phyloP scores from a whole-genome alignment of 2,329 filamentous ascomycete genomes.

The Phaeosphaeriaceae sp. region DNA sequence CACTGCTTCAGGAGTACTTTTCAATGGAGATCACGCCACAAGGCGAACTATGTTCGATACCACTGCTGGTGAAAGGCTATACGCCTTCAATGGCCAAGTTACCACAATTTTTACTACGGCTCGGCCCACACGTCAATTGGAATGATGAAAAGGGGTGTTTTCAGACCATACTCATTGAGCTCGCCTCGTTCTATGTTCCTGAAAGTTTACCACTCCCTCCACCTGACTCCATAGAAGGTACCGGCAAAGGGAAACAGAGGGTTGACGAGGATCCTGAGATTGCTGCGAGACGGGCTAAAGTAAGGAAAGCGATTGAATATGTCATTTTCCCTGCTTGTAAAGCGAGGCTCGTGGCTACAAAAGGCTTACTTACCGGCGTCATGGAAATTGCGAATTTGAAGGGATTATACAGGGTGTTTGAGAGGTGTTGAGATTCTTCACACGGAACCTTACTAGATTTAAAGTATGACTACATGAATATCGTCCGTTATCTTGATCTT shows the following conservation, averaged over 20 bases:
- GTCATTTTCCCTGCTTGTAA: conserved; percentile 90
- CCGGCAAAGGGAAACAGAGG: conserved; percentile 37
- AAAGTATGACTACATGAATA: too few relatives aligned
- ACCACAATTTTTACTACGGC: conserved; percentile 82
- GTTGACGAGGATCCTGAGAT: conserved; percentile 50
- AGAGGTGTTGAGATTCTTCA: conserved; percentile 69
- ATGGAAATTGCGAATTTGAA: conserved; percentile 91
- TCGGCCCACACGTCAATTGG: conserved; percentile 92
- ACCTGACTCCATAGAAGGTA: conserved; percentile 47
- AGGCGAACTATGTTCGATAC: conserved; percentile 79
- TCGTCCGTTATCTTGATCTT: too few relatives aligned
- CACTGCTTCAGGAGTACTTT: conserved; percentile 95
- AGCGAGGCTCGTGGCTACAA: conserved; percentile 80
- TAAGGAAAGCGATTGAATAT: conserved; percentile 81
- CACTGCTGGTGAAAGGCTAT: conserved; percentile 87
- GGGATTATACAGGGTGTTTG: conserved; percentile 91
- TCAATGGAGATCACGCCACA: conserved; percentile 79
- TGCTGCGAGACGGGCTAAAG: conserved; percentile 64
- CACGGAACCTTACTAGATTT: not conserved
- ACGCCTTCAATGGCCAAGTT: conserved; percentile 84
- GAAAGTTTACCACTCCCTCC: conserved; percentile 72
- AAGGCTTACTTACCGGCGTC: conserved; percentile 74
- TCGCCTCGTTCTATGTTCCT: conserved; percentile 89
- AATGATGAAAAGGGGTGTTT: conserved; percentile 84
- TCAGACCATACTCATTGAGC: conserved; percentile 79